phyloP scores from a whole-genome alignment of 768 basidiomycete species.

The Cyclocybe aegerita region DNA sequence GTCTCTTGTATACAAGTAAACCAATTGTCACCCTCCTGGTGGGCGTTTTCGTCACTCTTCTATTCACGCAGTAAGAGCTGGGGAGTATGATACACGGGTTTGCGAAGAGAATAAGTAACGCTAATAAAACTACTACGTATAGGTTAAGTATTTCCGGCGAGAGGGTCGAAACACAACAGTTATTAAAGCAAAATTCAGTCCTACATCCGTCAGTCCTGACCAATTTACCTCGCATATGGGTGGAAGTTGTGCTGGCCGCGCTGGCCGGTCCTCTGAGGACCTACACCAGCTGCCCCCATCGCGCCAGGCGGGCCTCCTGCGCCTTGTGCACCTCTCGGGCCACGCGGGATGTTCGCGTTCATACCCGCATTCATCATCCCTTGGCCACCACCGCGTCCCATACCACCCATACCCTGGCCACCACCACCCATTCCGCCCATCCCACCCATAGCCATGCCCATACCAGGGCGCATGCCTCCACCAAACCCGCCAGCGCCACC shows the following conservation, averaged over 20 bases:
- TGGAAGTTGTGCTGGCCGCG: slow-evolving; percentile 83
- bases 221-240: slow-evolving; percentile 67
- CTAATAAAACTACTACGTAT: too few species aligned
- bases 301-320: slow-evolving; percentile 44
- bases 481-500: slow-evolving; percentile 23
- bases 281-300: slow-evolving; percentile 58
- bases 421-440: slow-evolving; percentile 45
- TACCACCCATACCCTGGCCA: slow-evolving; percentile 28
- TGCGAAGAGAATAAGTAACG: too few species aligned
- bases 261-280: slow-evolving; percentile 71
- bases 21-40: too few species aligned
- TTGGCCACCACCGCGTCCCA: slow-evolving; percentile 42
- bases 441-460: slow-evolving; percentile 40
- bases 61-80: too few species aligned
- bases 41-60: too few species aligned
- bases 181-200: too few species aligned
- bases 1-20: too few species aligned
- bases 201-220: too few species aligned
- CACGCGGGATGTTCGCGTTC: slow-evolving; percentile 62
- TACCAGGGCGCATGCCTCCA: slow-evolving; percentile 29
- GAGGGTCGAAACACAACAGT: too few species aligned
- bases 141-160: too few species aligned
- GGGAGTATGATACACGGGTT: too few species aligned
- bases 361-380: slow-evolving; percentile 43
- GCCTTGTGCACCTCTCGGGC: slow-evolving; percentile 52